Percentiles rank a stretch among this genome's conserved stretches.
These are phyloP conservation scores for Candida taoyuanica DNA, from an alignment of 805 yeast genomes.

Conservation along the genomic window DNA sequence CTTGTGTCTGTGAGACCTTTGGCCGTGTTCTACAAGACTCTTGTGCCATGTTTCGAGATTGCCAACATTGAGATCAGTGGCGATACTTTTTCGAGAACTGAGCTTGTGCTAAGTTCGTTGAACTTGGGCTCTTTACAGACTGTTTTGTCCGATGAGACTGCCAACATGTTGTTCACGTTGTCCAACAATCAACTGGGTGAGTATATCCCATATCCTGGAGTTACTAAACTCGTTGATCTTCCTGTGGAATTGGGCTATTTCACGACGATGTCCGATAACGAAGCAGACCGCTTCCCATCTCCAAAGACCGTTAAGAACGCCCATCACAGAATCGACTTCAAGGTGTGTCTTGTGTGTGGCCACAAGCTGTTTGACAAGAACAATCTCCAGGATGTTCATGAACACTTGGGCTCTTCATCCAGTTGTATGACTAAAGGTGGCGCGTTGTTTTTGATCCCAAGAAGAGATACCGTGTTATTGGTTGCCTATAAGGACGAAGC, in stretches of 20 bases:
- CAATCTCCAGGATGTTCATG: slow-evolving; percentile 30
- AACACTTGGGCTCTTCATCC: slow-evolving; percentile 24
- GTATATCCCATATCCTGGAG: slow-evolving; percentile 42
- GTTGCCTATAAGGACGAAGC: slow-evolving; percentile 19
- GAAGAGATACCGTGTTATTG: slow-evolving; percentile 30
- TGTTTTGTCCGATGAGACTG: slow-evolving; percentile 1
- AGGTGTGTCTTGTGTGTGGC: slow-evolving; percentile 45
- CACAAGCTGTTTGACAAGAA: slow-evolving; percentile 31
- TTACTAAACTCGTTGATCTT: slow-evolving; percentile 46
- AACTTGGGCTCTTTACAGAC: slow-evolving; percentile 8
- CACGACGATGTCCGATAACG: slow-evolving; percentile 25
- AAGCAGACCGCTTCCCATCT: slow-evolving; percentile 13
- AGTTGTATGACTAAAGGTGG: slow-evolving; percentile 25
- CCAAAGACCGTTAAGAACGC: slow-evolving; percentile 5
- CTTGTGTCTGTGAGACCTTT: slow-evolving; percentile 20
- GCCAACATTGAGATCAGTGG: slow-evolving; percentile 1
- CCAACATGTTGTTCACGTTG: slow-evolving; percentile 1
- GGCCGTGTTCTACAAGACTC: slow-evolving; percentile 20
- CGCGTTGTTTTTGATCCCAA: slow-evolving; percentile 34
- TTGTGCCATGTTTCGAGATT: slow-evolving; percentile 16
- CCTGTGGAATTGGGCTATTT: slow-evolving; percentile 43
- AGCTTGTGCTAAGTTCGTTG: slow-evolving; percentile 12
- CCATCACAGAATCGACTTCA: slow-evolving; percentile 34
- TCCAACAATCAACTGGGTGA: neutral
- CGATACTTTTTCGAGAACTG: slow-evolving; percentile 4